Evolutionary conservation across 2,329 filamentous ascomycete species (phyloP).

Genomic region (Tetracladium maxilliforme): DNA sequence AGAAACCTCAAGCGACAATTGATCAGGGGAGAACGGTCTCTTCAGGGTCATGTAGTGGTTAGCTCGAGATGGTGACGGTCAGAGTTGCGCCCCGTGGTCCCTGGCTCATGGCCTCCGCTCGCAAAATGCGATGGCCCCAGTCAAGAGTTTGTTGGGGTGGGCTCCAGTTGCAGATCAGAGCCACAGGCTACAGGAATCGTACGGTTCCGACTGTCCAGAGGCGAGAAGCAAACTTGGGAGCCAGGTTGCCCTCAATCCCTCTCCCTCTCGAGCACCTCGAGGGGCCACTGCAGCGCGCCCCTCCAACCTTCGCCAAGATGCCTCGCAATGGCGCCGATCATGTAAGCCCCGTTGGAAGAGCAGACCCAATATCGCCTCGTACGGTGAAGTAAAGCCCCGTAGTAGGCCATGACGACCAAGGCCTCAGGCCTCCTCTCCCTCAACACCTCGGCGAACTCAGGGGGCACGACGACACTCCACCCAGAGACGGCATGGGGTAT

Average conservation of each 20-base stretch:
- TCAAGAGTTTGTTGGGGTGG: background rate
- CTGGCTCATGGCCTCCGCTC: too few relatives aligned
- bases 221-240: background rate
- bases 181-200: background rate
- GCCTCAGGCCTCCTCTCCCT: constrained; percentile 9
- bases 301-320: constrained; percentile 2
- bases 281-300: constrained; percentile 1
- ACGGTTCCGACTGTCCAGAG: background rate
- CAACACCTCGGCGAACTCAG: constrained; percentile 11
- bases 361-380: constrained; percentile 1
- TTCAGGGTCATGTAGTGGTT: too few relatives aligned
- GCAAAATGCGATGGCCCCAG: background rate
- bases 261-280: constrained; percentile 1
- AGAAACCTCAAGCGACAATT: too few relatives aligned
- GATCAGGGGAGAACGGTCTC: too few relatives aligned
- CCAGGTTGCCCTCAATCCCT: background rate
- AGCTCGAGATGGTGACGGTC: too few relatives aligned
- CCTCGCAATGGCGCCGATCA: too few relatives aligned
- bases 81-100: too few relatives aligned
- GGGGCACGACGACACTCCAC: constrained; percentile 11
- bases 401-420: constrained; percentile 13
- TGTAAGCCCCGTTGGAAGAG: too few relatives aligned
- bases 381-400: constrained; percentile 12
- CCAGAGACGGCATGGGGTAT: constrained; percentile 12
- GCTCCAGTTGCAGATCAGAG: background rate